These are phyloP conservation scores for Neonothopanus nambi DNA, from an alignment of 1,284 basidiomycete species.

Conservation along the genomic window DNA sequence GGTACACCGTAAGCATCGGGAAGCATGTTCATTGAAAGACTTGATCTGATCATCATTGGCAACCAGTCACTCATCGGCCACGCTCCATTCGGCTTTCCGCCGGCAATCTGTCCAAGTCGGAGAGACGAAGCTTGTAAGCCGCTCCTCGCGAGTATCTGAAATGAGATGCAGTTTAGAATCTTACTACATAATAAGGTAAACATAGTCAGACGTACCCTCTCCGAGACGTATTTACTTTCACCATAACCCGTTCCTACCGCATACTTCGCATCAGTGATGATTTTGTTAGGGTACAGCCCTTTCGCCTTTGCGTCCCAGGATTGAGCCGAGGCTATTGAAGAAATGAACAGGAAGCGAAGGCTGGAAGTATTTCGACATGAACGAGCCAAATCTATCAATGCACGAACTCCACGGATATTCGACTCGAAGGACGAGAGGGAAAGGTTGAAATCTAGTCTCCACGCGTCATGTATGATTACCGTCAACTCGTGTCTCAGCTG, in stretches of 20 bases:
- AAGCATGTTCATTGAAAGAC: conserved; percentile 19
- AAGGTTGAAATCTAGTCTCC: conserved; percentile 31
- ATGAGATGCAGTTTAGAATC: background rate
- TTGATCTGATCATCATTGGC: conserved; percentile 14
- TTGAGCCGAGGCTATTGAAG: conserved; percentile 23
- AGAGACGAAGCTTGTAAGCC: conserved; percentile 1
- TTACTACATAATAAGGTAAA: background rate
- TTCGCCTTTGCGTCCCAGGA: conserved; percentile 10
- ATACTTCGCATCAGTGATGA: conserved; percentile 7
- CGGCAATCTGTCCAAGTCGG: conserved; percentile 10
- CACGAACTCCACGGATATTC: conserved; percentile 22
- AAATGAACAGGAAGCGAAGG: conserved; percentile 34
- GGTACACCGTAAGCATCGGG: conserved; percentile 12
- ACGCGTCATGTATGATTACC: conserved; percentile 29
- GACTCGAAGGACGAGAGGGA: conserved; percentile 27
- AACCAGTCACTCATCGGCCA: conserved; percentile 13
- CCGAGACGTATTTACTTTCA: conserved; percentile 25
- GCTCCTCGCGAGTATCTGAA: conserved; percentile 4
- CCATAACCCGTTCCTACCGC: conserved; percentile 20
- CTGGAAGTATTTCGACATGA: conserved; percentile 17
- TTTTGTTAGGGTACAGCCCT: conserved; percentile 12
- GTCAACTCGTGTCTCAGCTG: conserved; percentile 3
- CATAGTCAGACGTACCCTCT: conserved; percentile 15
- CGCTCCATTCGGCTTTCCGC: conserved; percentile 5
- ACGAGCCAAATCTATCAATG: conserved; percentile 26